Evolutionary conservation across 257 asterid species (phyloP).

Genomic region (Solanum sejunctum): DNA sequence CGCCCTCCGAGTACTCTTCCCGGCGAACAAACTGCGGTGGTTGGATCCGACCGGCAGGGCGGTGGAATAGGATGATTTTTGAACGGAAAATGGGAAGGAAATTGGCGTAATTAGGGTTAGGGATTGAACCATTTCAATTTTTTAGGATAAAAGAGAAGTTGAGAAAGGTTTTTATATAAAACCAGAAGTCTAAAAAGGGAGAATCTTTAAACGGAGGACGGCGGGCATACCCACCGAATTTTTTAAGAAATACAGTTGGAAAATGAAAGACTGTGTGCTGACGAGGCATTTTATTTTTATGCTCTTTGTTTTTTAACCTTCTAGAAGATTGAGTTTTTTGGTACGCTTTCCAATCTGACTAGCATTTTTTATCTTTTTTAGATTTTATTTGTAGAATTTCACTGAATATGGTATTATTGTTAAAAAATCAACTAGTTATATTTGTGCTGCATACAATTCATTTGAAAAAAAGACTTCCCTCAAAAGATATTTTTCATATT

Average conservation of each 20-base stretch:
- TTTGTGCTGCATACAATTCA: too few relatives aligned
- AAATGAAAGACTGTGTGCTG: not conserved
- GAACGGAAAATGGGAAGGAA: not conserved
- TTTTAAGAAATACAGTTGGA: not conserved
- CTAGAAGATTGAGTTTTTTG: not conserved
- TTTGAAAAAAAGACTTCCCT: too few relatives aligned
- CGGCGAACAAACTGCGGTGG: not conserved
- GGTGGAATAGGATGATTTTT: not conserved
- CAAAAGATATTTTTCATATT: too few relatives aligned
- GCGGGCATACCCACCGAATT: not conserved
- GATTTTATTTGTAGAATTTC: too few relatives aligned
- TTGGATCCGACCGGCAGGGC: not conserved
- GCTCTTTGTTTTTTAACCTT: not conserved
- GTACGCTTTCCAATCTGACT: not conserved
- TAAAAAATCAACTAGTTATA: too few relatives aligned
- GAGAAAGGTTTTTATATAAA: not conserved
- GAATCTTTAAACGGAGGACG: slow-evolving; percentile 1
- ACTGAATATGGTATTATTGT: too few relatives aligned
- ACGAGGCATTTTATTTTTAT: not conserved
- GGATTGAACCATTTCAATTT: not conserved
- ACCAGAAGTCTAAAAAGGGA: not conserved
- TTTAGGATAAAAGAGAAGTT: not conserved
- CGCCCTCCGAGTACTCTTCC: not conserved
- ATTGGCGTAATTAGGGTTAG: not conserved
- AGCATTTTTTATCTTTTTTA: too few relatives aligned